A percentile compares a stretch with the other conserved stretches of the same genome.
Evolutionary conservation across 192 early-diverging fungal species (phyloP).

Genomic region (Dissophora ornata): DNA sequence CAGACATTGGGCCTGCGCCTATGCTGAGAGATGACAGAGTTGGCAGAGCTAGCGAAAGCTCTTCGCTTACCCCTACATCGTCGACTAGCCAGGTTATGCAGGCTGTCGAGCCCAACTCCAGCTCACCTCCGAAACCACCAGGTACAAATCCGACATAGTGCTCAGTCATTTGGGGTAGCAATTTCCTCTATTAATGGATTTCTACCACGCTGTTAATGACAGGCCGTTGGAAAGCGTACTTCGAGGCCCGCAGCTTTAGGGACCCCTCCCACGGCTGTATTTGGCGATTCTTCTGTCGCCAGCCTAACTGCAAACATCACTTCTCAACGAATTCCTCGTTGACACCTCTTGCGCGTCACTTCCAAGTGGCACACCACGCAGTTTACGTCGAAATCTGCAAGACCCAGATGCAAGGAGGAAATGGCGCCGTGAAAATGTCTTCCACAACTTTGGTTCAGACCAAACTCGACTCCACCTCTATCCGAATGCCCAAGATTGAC

Average conservation of each 20-base stretch:
- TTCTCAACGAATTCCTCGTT: background rate
- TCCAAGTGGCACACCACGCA: background rate
- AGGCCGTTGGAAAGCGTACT: background rate
- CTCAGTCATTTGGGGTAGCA: too few relatives aligned
- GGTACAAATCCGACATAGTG: too few relatives aligned
- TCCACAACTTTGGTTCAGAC: background rate
- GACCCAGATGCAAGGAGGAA: too few relatives aligned
- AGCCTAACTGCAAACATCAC: background rate
- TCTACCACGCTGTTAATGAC: background rate
- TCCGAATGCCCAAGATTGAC: background rate
- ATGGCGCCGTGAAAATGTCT: too few relatives aligned
- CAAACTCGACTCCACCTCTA: background rate
- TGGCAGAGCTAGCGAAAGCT: too few relatives aligned
- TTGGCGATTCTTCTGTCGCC: slow-evolving; percentile 14
- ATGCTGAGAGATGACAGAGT: too few relatives aligned
- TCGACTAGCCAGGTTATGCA: too few relatives aligned
- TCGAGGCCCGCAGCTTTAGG: background rate
- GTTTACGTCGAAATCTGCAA: background rate
- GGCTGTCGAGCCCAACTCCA: too few relatives aligned
- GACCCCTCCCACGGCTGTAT: background rate
- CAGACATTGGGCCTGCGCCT: too few relatives aligned
- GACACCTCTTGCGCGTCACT: background rate
- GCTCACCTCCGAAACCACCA: too few relatives aligned
- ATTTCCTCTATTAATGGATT: too few relatives aligned
- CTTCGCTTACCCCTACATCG: too few relatives aligned